Base-by-base conservation (phyloP, 805 yeast species). In the Starmerella asiatica region DNA sequence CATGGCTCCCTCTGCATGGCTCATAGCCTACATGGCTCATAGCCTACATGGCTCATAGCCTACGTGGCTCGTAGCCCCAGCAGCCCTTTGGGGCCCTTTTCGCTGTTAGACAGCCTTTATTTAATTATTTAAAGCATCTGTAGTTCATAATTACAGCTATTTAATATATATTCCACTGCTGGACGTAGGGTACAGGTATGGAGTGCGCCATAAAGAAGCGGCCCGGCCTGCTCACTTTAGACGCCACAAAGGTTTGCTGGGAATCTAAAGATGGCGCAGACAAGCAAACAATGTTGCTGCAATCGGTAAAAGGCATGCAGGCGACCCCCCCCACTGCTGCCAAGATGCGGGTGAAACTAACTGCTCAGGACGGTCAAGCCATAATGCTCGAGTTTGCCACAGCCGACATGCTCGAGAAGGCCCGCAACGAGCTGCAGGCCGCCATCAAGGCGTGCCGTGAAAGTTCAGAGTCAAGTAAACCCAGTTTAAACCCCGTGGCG, bases 381-480 rank as follows among this genome's bases (percentile, higher is more conserved):
- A 61, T 63, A 20, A 58, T 70, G 30, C 73, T 85, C 45, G 66
- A 79, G 1, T 82, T 84, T 59, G 75, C 73, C 40, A 78, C 74
- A 52, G 63, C 91, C 36, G 72, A 73, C 16, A 78, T 80, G 6
- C 79, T 85, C 83, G 83, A 79, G 46, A 71, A 28, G 19, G 52
- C 56, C 1, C 43, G 50, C 7, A 45, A 41, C 23, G 49, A 40
- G 27, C 47, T 52, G 16, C 56, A 52, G 43, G 33, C 40, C 9
- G 56, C 53, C 1, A 51, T 52, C 27, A 51, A 52, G 37, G 34
- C 36, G 23, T 36, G 29, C 69, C 45, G 74, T 77, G 43, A 82
- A 79, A 53, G 72, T 69, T 27, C 66, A 8, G 21, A 11, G 17
- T 21, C 4, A n/a, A 15, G 23, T 3, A 20, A 14, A 24, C 19